Evolutionary conservation across 108 stramenopile genomes (phyloP).

Genomic region (Pseudonitzschia delicatissima): DNA sequence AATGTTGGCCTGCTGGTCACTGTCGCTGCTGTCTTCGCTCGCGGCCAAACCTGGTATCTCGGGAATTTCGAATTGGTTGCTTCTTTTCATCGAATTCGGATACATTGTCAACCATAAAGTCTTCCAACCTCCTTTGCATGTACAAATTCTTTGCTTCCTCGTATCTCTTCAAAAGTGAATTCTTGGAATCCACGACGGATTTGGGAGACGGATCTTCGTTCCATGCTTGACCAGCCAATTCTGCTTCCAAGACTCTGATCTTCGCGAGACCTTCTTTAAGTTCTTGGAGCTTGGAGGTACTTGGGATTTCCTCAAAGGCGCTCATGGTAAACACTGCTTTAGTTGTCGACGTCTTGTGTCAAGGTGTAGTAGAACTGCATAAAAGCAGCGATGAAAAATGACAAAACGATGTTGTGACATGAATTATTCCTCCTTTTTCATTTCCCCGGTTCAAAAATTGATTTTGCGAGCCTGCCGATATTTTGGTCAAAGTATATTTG

Average conservation of each 20-base stretch:
- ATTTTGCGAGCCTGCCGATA: too few relatives aligned
- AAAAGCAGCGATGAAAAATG: too few relatives aligned
- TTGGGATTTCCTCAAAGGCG: neutral
- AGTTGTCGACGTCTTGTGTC: too few relatives aligned
- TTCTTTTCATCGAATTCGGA: conserved; percentile 13
- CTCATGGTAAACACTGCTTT: neutral
- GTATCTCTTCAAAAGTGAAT: conserved; percentile 26
- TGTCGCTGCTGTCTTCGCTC: neutral
- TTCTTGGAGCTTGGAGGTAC: neutral
- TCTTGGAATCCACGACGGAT: neutral
- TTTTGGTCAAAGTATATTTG: too few relatives aligned
- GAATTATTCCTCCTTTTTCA: too few relatives aligned
- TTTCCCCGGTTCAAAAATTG: too few relatives aligned
- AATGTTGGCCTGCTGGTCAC: neutral
- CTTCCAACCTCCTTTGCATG: conserved; percentile 25
- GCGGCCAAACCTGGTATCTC: neutral
- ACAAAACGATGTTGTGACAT: too few relatives aligned
- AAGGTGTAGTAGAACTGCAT: too few relatives aligned
- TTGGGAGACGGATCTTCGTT: conserved; percentile 16
- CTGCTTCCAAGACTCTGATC: conserved; percentile 7
- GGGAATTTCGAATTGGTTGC: conserved; percentile 20
- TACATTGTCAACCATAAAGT: conserved; percentile 24
- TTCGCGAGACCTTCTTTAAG: conserved; percentile 12
- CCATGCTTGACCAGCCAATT: conserved; percentile 5
- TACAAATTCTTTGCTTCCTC: conserved; percentile 26